These are phyloP conservation scores for Chlamydomonas asymmetrica DNA, from an alignment of 139 green algal genomes.

Conservation along the genomic window DNA sequence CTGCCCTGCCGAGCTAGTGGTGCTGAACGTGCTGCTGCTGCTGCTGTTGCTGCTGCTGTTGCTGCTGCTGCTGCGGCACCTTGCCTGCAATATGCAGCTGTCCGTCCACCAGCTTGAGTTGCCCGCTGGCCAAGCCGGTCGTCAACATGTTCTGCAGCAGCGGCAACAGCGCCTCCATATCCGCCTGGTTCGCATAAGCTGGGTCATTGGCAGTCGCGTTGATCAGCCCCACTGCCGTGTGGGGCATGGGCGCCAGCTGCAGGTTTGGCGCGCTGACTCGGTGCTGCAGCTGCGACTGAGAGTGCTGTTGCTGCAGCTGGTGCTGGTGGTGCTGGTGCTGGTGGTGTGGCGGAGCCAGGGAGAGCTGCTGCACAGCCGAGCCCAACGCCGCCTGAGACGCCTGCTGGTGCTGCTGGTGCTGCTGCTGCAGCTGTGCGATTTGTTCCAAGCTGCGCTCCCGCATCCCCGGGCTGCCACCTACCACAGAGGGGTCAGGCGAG, in stretches of 20 bases:
- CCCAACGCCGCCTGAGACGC: neutral
- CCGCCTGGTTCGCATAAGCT: neutral
- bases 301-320: neutral
- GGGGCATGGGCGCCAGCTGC: neutral
- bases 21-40: neutral
- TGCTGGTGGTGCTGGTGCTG: neutral
- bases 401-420: conserved; percentile 2
- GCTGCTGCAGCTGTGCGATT: neutral
- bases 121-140: conserved; percentile 5
- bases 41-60: neutral
- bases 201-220: neutral
- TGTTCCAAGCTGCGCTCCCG: neutral
- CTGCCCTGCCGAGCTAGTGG: too few relatives aligned
- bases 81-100: conserved; percentile 19
- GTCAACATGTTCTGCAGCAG: conserved; percentile 18
- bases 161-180: conserved; percentile 8
- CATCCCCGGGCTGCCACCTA: neutral
- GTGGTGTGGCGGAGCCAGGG: neutral
- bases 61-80: neutral
- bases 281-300: neutral
- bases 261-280: neutral
- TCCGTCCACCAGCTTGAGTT: conserved; percentile 18
- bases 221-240: neutral
- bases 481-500: neutral
- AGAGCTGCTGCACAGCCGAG: neutral